These are phyloP conservation scores for Lagenaria siceraria DNA, from an alignment of 306 rosid genomes.

Conservation along the genomic window DNA sequence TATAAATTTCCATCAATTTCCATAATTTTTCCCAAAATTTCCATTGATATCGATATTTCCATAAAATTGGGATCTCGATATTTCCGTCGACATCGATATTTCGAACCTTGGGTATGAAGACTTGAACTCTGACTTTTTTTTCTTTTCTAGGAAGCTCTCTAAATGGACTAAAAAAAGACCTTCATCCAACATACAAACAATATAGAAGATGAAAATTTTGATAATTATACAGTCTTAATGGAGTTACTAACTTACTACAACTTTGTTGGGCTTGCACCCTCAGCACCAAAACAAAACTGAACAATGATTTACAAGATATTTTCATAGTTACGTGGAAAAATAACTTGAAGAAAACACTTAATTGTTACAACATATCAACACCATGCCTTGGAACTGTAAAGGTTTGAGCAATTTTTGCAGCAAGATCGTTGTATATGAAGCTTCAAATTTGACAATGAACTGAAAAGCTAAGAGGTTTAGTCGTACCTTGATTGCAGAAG, in stretches of 20 bases:
- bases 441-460: background rate
- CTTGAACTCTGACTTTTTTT: no score
- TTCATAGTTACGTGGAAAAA: background rate
- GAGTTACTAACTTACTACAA: background rate
- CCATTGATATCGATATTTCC: no score
- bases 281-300: background rate
- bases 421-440: background rate
- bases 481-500: constrained; percentile 21
- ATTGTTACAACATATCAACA: background rate
- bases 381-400: background rate
- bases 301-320: background rate
- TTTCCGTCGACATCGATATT: no score
- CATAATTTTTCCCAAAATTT: no score
- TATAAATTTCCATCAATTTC: no score
- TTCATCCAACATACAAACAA: background rate
- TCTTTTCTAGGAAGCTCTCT: background rate
- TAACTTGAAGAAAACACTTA: background rate
- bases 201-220: background rate
- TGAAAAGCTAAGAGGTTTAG: background rate
- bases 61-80: no score
- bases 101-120: no score
- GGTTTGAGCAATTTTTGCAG: background rate
- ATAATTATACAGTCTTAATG: background rate
- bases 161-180: background rate
- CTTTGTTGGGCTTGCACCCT: constrained; percentile 1